phyloP scores from a whole-genome alignment of 305 asterid species.

The Rubia occidens region DNA sequence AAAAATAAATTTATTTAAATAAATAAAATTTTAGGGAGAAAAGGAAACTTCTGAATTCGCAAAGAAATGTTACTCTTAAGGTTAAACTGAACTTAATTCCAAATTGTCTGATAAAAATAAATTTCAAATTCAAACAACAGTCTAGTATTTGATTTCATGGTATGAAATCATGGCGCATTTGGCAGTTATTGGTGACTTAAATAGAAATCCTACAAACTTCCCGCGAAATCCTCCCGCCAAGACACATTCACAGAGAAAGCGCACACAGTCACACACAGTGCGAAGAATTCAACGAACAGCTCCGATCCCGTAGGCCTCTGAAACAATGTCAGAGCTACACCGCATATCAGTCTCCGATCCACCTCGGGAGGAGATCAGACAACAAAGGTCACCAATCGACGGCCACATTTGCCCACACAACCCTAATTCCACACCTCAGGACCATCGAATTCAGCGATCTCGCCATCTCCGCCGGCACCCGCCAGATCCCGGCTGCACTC shows the following conservation, averaged over 20 bases:
- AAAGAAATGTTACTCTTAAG: neutral
- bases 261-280: neutral
- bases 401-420: constrained; percentile 6
- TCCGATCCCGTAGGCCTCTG: constrained; percentile 47
- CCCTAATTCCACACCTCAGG: neutral
- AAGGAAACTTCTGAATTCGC: neutral
- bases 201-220: neutral
- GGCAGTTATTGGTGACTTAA: neutral
- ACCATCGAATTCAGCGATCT: neutral
- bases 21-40: no score
- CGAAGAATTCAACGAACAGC: constrained; percentile 22
- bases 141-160: no score
- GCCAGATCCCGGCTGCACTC: constrained; percentile 9
- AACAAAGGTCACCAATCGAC: constrained; percentile 31
- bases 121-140: no score
- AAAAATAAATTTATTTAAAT: no score
- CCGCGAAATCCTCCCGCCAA: constrained; percentile 10
- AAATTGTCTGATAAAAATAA: no score
- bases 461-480: neutral
- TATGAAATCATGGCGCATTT: neutral
- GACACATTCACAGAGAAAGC: neutral
- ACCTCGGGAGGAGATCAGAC: constrained; percentile 26
- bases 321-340: constrained; percentile 24
- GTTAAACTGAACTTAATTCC: no score
- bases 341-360: constrained; percentile 27